Conservation (phyloP, 2,329 filamentous ascomycete species). For the Metarhizium brunneum region DNA sequence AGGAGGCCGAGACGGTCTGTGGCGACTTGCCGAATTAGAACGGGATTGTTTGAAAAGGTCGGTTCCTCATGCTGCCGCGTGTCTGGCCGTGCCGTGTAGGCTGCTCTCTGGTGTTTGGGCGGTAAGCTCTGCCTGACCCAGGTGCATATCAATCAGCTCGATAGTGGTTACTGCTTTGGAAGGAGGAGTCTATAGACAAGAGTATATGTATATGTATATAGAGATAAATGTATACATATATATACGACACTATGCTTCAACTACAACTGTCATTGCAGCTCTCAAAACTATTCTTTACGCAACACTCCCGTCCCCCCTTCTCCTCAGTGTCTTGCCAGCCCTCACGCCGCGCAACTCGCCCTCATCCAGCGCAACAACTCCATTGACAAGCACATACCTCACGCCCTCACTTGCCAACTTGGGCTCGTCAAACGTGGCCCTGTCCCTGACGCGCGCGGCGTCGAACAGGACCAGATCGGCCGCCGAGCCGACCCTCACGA, state of each 20-base stretch:
- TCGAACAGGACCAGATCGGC: slow-evolving; percentile 15
- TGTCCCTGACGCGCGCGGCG: slow-evolving; percentile 11
- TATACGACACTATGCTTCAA: too few relatives aligned
- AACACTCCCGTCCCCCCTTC: slow-evolving; percentile 10
- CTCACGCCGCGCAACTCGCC: slow-evolving; percentile 12
- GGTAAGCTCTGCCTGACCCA: too few relatives aligned
- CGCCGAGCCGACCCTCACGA: slow-evolving; percentile 13
- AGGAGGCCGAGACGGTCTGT: slow-evolving; percentile 46
- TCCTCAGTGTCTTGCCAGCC: slow-evolving; percentile 11
- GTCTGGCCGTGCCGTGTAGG: too few relatives aligned
- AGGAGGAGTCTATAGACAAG: too few relatives aligned
- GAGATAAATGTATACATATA: too few relatives aligned
- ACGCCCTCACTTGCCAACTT: slow-evolving; percentile 13
- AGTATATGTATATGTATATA: too few relatives aligned
- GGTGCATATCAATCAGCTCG: too few relatives aligned
- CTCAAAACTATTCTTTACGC: background rate
- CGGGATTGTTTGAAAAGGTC: background rate
- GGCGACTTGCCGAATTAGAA: background rate
- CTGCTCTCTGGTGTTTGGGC: too few relatives aligned
- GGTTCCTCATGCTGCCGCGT: too few relatives aligned
- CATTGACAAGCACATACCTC: slow-evolving; percentile 14
- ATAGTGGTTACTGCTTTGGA: too few relatives aligned
- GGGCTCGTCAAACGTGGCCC: slow-evolving; percentile 14
- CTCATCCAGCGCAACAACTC: slow-evolving; percentile 13
- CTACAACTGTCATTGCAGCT: too few relatives aligned